Evolutionary conservation across 768 basidiomycete genomes (phyloP).

Genomic region (Phlebiopsis gigantea): DNA sequence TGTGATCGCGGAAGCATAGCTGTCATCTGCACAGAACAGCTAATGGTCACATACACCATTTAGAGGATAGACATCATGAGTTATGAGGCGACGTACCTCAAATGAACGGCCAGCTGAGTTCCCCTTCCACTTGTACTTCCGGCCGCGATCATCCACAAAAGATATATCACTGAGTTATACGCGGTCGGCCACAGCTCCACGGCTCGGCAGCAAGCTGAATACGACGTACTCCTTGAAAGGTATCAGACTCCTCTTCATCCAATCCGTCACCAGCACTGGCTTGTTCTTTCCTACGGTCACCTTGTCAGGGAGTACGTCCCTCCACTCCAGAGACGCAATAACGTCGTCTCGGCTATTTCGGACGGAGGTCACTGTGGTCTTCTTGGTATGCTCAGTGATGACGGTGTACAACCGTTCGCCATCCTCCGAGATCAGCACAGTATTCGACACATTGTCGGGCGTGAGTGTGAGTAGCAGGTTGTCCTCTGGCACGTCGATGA

Average conservation of each 20-base stretch:
- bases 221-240: constrained; percentile 36
- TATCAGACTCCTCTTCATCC: constrained; percentile 35
- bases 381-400: constrained; percentile 26
- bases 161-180: constrained; percentile 28
- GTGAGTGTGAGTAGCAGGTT: constrained; percentile 29
- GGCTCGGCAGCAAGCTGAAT: not conserved
- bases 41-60: not conserved
- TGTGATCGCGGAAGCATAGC: not conserved
- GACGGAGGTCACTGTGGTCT: constrained; percentile 29
- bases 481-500: not conserved
- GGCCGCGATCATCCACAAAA: constrained; percentile 29
- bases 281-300: constrained; percentile 29
- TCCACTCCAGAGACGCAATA: constrained; percentile 36
- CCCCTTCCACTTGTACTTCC: constrained; percentile 39
- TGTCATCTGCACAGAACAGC: constrained; percentile 4
- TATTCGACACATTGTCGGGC: constrained; percentile 38
- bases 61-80: not conserved
- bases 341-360: constrained; percentile 25
- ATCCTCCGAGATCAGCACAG: constrained; percentile 28
- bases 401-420: constrained; percentile 32
- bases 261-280: constrained; percentile 28
- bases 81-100: constrained; percentile 24
- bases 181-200: not conserved
- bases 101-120: constrained; percentile 30
- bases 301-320: constrained; percentile 31